Conservation (phyloP, 805 yeast species). For the Candida vartiovaarae region DNA sequence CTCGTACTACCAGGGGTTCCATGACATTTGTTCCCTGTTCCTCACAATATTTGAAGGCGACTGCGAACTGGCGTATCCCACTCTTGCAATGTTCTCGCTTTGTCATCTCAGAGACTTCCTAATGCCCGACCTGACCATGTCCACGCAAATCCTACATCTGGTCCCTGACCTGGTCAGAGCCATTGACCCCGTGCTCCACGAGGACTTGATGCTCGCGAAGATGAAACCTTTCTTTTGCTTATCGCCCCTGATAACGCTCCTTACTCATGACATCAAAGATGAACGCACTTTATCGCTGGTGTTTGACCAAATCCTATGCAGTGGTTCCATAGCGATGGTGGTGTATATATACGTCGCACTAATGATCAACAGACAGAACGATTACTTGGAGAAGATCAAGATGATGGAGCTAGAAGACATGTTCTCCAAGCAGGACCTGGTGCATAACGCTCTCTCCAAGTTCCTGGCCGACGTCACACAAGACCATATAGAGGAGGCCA, state of each 20-base stretch:
- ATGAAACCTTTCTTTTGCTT: conserved; percentile 62
- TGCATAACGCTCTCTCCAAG: conserved; percentile 34
- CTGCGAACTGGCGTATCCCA: conserved; percentile 21
- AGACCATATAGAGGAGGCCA: conserved; percentile 23
- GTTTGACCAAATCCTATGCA: conserved; percentile 63
- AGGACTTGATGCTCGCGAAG: conserved; percentile 26
- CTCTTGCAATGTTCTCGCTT: conserved; percentile 48
- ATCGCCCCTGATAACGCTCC: conserved; percentile 71
- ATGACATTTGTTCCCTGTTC: conserved; percentile 72
- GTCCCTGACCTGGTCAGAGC: conserved; percentile 54
- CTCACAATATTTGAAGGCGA: conserved; percentile 42
- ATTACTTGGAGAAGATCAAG: conserved; percentile 29
- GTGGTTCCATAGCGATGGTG: conserved; percentile 45
- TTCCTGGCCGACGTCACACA: conserved; percentile 17
- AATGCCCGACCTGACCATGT: conserved; percentile 60
- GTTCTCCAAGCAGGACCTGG: conserved; percentile 29
- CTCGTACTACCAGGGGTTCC: conserved; percentile 91
- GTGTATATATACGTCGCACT: conserved; percentile 58
- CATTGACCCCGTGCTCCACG: conserved; percentile 39
- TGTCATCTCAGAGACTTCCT: conserved; percentile 75
- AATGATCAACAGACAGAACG: conserved; percentile 37
- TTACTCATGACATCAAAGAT: conserved; percentile 59
- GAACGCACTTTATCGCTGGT: conserved; percentile 44
- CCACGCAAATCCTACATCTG: conserved; percentile 57
- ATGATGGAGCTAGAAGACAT: conserved; percentile 25